Evolutionary conservation across 345 rosid genomes (phyloP).

Genomic region (Microcos paniculata): DNA sequence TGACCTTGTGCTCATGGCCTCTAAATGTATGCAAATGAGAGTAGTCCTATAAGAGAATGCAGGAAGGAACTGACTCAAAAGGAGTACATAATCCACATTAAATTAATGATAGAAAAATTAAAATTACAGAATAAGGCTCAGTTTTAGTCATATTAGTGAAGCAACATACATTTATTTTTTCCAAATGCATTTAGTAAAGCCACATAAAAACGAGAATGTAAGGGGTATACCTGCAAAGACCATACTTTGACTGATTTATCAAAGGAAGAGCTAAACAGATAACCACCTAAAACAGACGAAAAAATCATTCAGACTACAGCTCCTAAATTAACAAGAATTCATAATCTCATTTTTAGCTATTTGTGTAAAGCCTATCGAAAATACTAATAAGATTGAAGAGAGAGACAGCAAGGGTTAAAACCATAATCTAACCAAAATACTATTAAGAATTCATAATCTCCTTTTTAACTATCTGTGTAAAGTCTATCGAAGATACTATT

Average conservation of each 20-base stretch:
- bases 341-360: neutral
- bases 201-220: conserved; percentile 8
- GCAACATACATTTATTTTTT: too few species aligned
- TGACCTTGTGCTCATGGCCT: conserved; percentile 89
- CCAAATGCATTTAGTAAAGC: too few species aligned
- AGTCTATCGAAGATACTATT: neutral
- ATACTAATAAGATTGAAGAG: conserved; percentile 3
- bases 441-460: conserved; percentile 12
- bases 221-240: conserved; percentile 73
- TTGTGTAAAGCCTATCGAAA: neutral
- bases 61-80: conserved; percentile 1
- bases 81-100: conserved; percentile 10
- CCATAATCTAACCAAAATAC: neutral
- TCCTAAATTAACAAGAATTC: conserved; percentile 6
- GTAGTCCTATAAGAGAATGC: conserved; percentile 59
- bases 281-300: conserved; percentile 59
- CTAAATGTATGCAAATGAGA: conserved; percentile 72
- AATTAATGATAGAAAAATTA: neutral
- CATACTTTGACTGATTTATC: conserved; percentile 79
- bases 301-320: conserved; percentile 21
- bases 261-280: conserved; percentile 78
- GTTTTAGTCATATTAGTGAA: neutral
- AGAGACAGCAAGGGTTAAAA: neutral
- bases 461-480: neutral
- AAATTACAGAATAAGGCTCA: neutral